Percentiles rank a stretch among this genome's conserved stretches.
phyloP scores from a whole-genome alignment of 2,329 filamentous ascomycete genomes.

The Rhexocercosporidium sp. region DNA sequence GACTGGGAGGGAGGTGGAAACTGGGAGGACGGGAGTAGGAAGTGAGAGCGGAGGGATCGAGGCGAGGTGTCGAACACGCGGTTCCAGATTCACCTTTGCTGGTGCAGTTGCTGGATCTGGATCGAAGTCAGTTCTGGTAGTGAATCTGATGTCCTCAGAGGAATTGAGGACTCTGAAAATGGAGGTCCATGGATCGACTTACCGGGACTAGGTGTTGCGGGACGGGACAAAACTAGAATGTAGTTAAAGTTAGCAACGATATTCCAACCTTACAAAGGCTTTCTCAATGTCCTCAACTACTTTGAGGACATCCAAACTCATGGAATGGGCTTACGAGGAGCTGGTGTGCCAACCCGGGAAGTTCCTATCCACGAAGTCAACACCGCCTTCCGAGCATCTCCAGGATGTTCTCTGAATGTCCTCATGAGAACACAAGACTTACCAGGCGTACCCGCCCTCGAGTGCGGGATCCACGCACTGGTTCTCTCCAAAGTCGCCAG shows the following conservation, averaged over 20 bases:
- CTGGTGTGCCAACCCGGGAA: slow-evolving; percentile 21
- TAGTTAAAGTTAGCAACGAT: not conserved
- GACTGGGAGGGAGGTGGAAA: not conserved
- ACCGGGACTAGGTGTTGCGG: not conserved
- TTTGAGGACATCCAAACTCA: not conserved
- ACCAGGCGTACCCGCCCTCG: not conserved
- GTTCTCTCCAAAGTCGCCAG: not conserved
- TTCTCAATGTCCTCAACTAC: not conserved
- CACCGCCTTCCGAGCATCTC: no score
- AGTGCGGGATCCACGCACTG: not conserved
- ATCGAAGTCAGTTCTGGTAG: not conserved
- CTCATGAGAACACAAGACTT: not conserved
- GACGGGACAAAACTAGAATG: not conserved
- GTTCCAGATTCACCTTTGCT: not conserved
- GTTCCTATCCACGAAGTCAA: not conserved
- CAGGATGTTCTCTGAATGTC: no score
- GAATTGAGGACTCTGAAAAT: not conserved
- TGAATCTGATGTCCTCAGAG: not conserved
- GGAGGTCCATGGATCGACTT: not conserved
- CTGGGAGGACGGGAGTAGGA: not conserved
- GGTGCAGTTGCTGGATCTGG: not conserved
- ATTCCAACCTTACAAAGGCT: not conserved
- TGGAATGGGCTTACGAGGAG: not conserved
- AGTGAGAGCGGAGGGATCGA: not conserved
- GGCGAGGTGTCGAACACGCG: not conserved